Conservation (phyloP, 805 yeast genomes). For the Metschnikowia matae region DNA sequence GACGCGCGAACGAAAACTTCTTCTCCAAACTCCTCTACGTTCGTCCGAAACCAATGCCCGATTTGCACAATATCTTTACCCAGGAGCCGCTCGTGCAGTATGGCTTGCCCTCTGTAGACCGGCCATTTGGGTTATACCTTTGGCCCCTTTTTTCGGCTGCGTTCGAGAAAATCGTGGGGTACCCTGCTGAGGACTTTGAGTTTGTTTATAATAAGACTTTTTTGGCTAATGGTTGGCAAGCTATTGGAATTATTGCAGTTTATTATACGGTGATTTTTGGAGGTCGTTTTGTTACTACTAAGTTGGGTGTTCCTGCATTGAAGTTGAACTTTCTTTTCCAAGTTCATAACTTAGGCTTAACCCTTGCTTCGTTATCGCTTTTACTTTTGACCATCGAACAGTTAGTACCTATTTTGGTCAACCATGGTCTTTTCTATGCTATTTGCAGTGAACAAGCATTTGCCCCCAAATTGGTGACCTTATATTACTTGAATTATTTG, state of each 20-base stretch:
- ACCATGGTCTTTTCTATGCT: constrained; percentile 78
- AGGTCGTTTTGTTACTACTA: constrained; percentile 63
- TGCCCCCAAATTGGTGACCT: constrained; percentile 75
- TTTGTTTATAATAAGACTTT: constrained; percentile 66
- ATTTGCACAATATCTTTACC: constrained; percentile 8
- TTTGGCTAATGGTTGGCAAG: constrained; percentile 59
- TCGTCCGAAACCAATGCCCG: too few relatives aligned
- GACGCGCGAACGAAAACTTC: constrained; percentile 5
- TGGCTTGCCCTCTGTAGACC: constrained; percentile 34
- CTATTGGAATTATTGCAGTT: constrained; percentile 38
- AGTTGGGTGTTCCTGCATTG: constrained; percentile 54
- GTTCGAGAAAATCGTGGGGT: constrained; percentile 45
- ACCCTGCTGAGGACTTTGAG: constrained; percentile 61
- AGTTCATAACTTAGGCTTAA: constrained; percentile 75
- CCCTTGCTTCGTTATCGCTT: constrained; percentile 61
- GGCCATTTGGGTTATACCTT: constrained; percentile 55
- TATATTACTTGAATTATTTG: constrained; percentile 88
- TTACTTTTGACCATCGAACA: constrained; percentile 78
- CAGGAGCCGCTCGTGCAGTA: constrained; percentile 24
- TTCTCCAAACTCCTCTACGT: background rate
- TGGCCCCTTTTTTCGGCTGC: constrained; percentile 64
- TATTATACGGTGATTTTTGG: constrained; percentile 51
- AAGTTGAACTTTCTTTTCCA: constrained; percentile 76
- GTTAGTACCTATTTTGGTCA: constrained; percentile 67
- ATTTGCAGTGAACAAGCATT: constrained; percentile 76